A percentile compares a stretch with the other conserved stretches of the same genome.
Conservation (phyloP, 1,284 basidiomycete species). For the Trametes versicolor region DNA sequence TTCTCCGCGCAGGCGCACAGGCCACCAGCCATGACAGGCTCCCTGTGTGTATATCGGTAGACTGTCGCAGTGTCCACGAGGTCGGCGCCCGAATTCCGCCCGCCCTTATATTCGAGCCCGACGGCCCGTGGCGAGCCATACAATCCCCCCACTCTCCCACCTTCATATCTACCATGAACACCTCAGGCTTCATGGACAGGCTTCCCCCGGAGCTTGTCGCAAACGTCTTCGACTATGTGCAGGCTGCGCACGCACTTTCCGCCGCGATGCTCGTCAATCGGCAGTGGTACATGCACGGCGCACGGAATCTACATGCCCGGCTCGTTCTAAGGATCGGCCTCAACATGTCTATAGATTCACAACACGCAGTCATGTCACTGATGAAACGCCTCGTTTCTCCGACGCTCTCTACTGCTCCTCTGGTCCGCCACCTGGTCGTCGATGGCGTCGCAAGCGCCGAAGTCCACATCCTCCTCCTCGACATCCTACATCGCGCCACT, state of each 20-base stretch:
- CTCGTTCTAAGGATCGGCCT: slow-evolving; percentile 28
- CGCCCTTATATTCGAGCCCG: slow-evolving; percentile 22
- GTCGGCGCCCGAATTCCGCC: slow-evolving; percentile 21
- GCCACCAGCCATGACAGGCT: slow-evolving; percentile 24
- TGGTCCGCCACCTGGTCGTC: slow-evolving; percentile 34
- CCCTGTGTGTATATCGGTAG: slow-evolving; percentile 20
- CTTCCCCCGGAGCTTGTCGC: slow-evolving; percentile 36
- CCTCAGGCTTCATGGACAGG: slow-evolving; percentile 25
- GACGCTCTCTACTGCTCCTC: slow-evolving; percentile 31
- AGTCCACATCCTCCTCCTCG: slow-evolving; percentile 27
- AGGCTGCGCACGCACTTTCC: slow-evolving; percentile 20
- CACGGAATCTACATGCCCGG: slow-evolving; percentile 32
- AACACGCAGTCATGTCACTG: slow-evolving; percentile 25
- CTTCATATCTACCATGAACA: background rate
- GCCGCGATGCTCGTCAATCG: slow-evolving; percentile 32
- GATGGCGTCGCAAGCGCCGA: slow-evolving; percentile 25
- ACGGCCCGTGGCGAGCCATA: background rate
- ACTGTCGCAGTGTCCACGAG: slow-evolving; percentile 13
- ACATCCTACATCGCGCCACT: slow-evolving; percentile 28
- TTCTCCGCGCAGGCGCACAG: slow-evolving; percentile 18
- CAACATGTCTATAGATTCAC: slow-evolving; percentile 20
- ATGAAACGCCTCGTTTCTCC: slow-evolving; percentile 32
- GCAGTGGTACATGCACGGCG: slow-evolving; percentile 35
- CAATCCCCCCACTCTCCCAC: slow-evolving; percentile 1
- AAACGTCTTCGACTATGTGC: slow-evolving; percentile 30